Base-by-base conservation (phyloP, 1,284 basidiomycete species). In the Fomitiporia mediterranea region DNA sequence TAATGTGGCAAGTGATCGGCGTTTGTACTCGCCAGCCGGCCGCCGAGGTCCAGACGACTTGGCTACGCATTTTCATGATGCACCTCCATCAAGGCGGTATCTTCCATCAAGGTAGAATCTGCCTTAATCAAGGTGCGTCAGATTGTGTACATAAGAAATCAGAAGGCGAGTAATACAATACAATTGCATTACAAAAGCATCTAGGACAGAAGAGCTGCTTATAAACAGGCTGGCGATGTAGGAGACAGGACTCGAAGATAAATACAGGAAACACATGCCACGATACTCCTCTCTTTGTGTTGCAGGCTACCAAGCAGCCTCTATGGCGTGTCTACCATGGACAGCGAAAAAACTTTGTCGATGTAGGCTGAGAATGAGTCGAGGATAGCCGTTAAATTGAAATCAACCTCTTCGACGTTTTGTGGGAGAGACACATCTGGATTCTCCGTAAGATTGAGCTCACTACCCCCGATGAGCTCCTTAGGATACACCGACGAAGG, bases 401-500 rank as follows among this genome's bases (percentile, higher is more conserved):
- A n/a, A n/a, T n/a, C n/a, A n/a, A n/a, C n/a, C n/a, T n/a, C n/a
- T n/a, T n/a, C n/a, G n/a, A n/a, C n/a, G n/a, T n/a, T n/a, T n/a
- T n/a, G n/a, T n/a, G n/a, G n/a, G n/a, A n/a, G n/a, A n/a, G 76
- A 75, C 6, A 74, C 70, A 48, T 77, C 76, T 9, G 74, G 70
- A 28, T 64, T 63, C 1, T 74, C 70, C 21, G 74, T 70, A 1
- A 71, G 66, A 21, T 74, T 74, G 35, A 88, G 70, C 57, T 86
- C 79, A 58, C 88, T 78, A 27, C 97, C 85, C 6, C 86, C 88
- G 19, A 81, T 79, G 19, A 99, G 76, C 13, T 82, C 80, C 51
- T 74, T 79, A 0, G 96, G 94, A 68, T 94, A 98, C 47, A 98
- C 79, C 23, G 89, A 71, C 27, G 91, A 91, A 13, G 98, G 76